Evolutionary conservation across 768 basidiomycete species (phyloP), one percentile per base, ranked within the genome.

Genomic region (Thelephora aurantiotincta): DNA sequence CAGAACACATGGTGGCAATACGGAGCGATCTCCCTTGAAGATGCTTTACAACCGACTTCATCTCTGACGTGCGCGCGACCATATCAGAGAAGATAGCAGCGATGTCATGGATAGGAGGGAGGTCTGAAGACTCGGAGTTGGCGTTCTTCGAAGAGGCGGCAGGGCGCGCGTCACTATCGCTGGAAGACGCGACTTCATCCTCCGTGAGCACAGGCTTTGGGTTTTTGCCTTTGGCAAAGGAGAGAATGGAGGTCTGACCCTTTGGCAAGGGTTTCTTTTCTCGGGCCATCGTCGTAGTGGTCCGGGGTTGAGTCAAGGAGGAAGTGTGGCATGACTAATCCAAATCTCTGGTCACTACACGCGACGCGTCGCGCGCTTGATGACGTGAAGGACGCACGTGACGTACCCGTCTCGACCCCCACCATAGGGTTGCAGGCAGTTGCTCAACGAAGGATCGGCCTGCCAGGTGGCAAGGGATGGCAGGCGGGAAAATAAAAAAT

Each of bases 1-100:
- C 93, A 36, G 91, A 94, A 64, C 85, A 96, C 93, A 97, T 97
- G 11, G 93, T 97, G 3, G 91, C 93, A 50, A 97, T 77, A 62
- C 91, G 84, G 60, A 97, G 68, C 57, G 85, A 90, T 50, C 91
- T 76, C 2, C 91, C 90, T 49, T 72, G 63, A 43, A 88, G 65
- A 41, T 70, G 80, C 54, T 80, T 69, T 14, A 75, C 80, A 36
- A 88, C 78, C 1, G 67, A 66, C 57, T 77, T 74, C 52, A 89
- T 77, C 47, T 77, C 67, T 11, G 82, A 75, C 35, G 80, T 73
- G 54, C 69, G 77, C 43, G 71, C 65, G 51, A 88, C 72, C 37
- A 91, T 70, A 63, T 91, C 82, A 48, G 71, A 67, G 61, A 91
- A 91, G 55, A 91, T 88, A 47, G 73, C 70, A 20, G 79, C 73